These are phyloP conservation scores for Pelagomonas calceolata DNA, from an alignment of 108 stramenopile genomes.

Conservation along the genomic window DNA sequence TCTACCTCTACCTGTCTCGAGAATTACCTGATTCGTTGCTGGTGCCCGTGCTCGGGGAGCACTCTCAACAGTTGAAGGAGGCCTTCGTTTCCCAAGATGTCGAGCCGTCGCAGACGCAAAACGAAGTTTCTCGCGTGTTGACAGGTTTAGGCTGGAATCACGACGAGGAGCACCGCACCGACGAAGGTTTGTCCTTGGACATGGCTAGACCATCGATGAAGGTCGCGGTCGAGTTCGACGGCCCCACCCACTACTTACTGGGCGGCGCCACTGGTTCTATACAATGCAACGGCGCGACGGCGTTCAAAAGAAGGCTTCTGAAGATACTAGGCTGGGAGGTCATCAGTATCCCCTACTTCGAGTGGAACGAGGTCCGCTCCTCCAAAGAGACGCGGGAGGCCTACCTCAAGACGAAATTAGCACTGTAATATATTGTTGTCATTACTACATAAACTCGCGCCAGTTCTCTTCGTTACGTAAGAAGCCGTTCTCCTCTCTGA, in stretches of 20 bases:
- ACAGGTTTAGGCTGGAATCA: background rate
- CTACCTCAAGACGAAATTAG: no score
- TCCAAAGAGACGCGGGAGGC: no score
- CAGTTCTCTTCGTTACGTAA: no score
- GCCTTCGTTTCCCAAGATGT: background rate
- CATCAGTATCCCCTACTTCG: background rate
- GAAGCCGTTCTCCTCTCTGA: no score
- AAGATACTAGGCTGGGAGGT: background rate
- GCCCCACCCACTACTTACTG: background rate
- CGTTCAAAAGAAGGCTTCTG: background rate
- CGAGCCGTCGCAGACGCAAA: background rate
- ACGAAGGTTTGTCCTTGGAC: background rate
- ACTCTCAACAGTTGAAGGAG: background rate
- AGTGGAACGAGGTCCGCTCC: no score
- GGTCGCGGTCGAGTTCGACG: slow-evolving; percentile 1
- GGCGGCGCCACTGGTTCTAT: background rate
- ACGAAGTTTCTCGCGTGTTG: background rate
- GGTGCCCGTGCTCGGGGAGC: background rate
- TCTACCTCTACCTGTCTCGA: background rate
- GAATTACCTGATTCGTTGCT: background rate
- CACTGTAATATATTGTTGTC: no score
- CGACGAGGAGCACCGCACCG: background rate
- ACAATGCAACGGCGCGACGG: background rate
- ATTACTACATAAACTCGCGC: no score
- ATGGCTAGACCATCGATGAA: background rate